These are phyloP conservation scores for Avena sativa DNA, from an alignment of 176 grass and related monocot genomes.

Conservation along the genomic window DNA sequence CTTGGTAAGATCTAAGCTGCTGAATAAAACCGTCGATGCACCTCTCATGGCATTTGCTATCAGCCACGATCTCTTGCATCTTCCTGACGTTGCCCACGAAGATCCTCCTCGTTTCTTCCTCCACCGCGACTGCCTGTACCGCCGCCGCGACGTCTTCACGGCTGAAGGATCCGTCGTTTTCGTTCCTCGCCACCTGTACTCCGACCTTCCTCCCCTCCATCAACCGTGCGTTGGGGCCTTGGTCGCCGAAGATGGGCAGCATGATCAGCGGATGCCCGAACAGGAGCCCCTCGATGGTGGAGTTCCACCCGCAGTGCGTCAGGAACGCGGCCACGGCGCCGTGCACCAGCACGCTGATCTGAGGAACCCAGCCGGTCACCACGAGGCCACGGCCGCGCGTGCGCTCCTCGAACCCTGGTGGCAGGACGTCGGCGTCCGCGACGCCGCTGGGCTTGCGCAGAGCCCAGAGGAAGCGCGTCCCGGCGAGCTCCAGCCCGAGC, in stretches of 20 bases:
- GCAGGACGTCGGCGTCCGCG: background rate
- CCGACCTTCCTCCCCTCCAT: slow-evolving; percentile 28
- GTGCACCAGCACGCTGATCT: too few species aligned
- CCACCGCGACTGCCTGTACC: slow-evolving; percentile 39
- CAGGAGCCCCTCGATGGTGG: slow-evolving; percentile 33
- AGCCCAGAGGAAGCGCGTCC: slow-evolving; percentile 54
- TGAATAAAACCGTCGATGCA: slow-evolving; percentile 49
- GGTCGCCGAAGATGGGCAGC: slow-evolving; percentile 39
- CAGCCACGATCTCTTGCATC: slow-evolving; percentile 39
- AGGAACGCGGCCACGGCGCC: slow-evolving; percentile 47
- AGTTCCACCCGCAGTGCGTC: slow-evolving; percentile 76
- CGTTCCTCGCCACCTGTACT: slow-evolving; percentile 32
- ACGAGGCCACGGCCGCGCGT: slow-evolving; percentile 13
- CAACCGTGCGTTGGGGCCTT: slow-evolving; percentile 32
- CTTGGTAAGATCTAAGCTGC: background rate
- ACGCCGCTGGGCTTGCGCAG: slow-evolving; percentile 41
- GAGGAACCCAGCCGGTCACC: slow-evolving; percentile 42
- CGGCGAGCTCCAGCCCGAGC: slow-evolving; percentile 49
- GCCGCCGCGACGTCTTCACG: slow-evolving; percentile 26
- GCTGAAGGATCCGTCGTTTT: slow-evolving; percentile 27
- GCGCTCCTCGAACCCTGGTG: slow-evolving; percentile 46
- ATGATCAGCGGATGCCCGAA: slow-evolving; percentile 53
- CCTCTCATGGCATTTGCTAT: slow-evolving; percentile 8
- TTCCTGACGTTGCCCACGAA: slow-evolving; percentile 42
- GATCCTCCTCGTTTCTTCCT: slow-evolving; percentile 30